phyloP scores from a whole-genome alignment of 2,329 filamentous ascomycete genomes.

The Neocatenulostroma microsporum region DNA sequence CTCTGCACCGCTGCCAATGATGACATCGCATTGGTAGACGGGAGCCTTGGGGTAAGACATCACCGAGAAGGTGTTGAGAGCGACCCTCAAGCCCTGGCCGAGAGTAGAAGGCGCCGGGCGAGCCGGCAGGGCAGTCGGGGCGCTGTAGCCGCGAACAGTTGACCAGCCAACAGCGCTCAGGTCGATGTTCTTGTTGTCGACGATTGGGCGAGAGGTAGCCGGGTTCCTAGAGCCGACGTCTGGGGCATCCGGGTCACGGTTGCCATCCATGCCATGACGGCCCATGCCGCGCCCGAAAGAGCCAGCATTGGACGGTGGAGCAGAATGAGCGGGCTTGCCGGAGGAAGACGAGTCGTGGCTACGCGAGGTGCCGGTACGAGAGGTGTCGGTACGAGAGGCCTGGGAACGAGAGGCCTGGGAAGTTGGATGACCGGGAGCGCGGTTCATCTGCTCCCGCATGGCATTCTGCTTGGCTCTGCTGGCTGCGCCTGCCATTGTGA shows the following conservation, averaged over 20 bases:
- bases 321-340: slow-evolving; percentile 5
- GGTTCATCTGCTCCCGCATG: slow-evolving; percentile 19
- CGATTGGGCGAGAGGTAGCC: slow-evolving; percentile 2
- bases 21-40: slow-evolving; percentile 74
- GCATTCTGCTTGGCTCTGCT: slow-evolving; percentile 31
- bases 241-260: slow-evolving; percentile 6
- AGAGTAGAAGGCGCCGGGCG: slow-evolving; percentile 33
- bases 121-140: slow-evolving; percentile 11
- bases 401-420: background rate
- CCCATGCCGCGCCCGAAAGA: slow-evolving; percentile 1
- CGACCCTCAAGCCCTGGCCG: slow-evolving; percentile 34
- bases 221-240: slow-evolving; percentile 6
- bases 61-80: slow-evolving; percentile 70
- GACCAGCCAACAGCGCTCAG: slow-evolving; percentile 22
- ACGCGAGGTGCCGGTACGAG: slow-evolving; percentile 1
- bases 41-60: slow-evolving; percentile 49
- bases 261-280: slow-evolving; percentile 9
- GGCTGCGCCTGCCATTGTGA: slow-evolving; percentile 31
- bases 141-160: slow-evolving; percentile 19
- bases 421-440: background rate
- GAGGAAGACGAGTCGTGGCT: slow-evolving; percentile 20
- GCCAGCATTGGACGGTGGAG: slow-evolving; percentile 10
- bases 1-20: slow-evolving; percentile 55
- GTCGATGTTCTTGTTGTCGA: slow-evolving; percentile 21
- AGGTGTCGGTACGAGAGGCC: background rate